Conservation (phyloP, 1,139 yeast genomes). For the Blastobotrys capitulatus region DNA sequence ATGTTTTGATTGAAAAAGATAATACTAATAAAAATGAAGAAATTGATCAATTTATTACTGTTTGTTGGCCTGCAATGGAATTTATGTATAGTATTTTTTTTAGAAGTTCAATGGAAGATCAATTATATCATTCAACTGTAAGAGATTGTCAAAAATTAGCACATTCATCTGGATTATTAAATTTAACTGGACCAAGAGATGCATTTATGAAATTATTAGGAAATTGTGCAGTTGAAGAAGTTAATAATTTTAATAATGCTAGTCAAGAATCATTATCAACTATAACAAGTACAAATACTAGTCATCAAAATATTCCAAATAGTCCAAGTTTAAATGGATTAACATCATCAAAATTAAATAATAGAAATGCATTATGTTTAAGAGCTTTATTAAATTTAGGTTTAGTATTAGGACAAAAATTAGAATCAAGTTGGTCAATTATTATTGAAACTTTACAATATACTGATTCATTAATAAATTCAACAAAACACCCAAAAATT, state of each 20-base stretch:
- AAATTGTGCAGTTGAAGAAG: conserved; percentile 17
- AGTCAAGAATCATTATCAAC: neutral
- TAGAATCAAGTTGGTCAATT: conserved; percentile 63
- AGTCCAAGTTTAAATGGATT: neutral
- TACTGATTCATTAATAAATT: conserved; percentile 48
- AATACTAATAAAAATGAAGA: neutral
- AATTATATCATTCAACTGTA: conserved; percentile 50
- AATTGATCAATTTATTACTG: conserved; percentile 33
- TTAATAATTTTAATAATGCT: neutral
- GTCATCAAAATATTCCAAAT: neutral
- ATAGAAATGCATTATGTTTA: conserved; percentile 63
- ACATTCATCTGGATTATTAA: conserved; percentile 77
- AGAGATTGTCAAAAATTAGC: conserved; percentile 74
- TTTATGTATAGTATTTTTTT: conserved; percentile 48
- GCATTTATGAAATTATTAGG: conserved; percentile 56
- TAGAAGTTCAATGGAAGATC: conserved; percentile 63
- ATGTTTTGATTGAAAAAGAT: conserved; percentile 28
- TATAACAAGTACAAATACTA: neutral
- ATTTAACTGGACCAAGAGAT: conserved; percentile 51
- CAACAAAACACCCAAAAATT: conserved; percentile 31
- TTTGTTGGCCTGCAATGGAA: conserved; percentile 45
- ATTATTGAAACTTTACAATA: conserved; percentile 62
- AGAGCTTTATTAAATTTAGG: conserved; percentile 75
- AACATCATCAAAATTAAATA: neutral
- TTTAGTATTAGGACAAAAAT: conserved; percentile 67